Evolutionary conservation across 495 filamentous ascomycete species (phyloP).

Genomic region (Penicillium waksmanii): DNA sequence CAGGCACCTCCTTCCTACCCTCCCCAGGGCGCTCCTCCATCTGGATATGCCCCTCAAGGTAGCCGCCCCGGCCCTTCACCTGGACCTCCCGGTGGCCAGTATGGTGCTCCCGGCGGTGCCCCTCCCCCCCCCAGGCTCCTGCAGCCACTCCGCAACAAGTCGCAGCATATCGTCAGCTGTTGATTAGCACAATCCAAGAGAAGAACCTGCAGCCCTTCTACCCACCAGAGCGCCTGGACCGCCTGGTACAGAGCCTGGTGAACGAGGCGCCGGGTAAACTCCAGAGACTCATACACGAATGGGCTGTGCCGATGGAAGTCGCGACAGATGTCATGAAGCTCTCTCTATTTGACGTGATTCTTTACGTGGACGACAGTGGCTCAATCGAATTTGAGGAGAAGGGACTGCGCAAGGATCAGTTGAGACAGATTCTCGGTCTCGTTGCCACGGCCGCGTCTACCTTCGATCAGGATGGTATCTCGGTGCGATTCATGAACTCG

Average conservation of each 20-base stretch:
- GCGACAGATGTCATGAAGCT: constrained; percentile 71
- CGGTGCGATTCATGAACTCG: constrained; percentile 73
- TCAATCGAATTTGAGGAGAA: constrained; percentile 70
- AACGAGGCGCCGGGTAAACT: constrained; percentile 52
- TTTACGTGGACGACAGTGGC: constrained; percentile 75
- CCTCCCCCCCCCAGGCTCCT: constrained; percentile 29
- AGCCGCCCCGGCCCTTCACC: constrained; percentile 36
- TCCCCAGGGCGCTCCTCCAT: constrained; percentile 34
- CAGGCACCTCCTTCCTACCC: constrained; percentile 31
- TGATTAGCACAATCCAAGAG: constrained; percentile 59
- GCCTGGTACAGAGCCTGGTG: constrained; percentile 40
- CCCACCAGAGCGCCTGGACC: constrained; percentile 48
- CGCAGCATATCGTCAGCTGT: constrained; percentile 54
- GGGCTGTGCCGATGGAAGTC: constrained; percentile 62
- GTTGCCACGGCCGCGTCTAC: constrained; percentile 67
- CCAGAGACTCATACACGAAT: constrained; percentile 55
- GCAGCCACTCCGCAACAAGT: constrained; percentile 52
- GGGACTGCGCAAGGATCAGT: constrained; percentile 67
- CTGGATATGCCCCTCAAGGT: constrained; percentile 33
- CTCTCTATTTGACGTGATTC: constrained; percentile 65
- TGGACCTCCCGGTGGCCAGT: constrained; percentile 36
- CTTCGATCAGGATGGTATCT: constrained; percentile 73
- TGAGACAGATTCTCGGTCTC: constrained; percentile 63
- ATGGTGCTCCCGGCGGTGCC: constrained; percentile 30
- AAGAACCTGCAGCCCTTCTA: constrained; percentile 61